Evolutionary conservation across 495 filamentous ascomycete species (phyloP).

Genomic region (Chaetomidium leptoderma): DNA sequence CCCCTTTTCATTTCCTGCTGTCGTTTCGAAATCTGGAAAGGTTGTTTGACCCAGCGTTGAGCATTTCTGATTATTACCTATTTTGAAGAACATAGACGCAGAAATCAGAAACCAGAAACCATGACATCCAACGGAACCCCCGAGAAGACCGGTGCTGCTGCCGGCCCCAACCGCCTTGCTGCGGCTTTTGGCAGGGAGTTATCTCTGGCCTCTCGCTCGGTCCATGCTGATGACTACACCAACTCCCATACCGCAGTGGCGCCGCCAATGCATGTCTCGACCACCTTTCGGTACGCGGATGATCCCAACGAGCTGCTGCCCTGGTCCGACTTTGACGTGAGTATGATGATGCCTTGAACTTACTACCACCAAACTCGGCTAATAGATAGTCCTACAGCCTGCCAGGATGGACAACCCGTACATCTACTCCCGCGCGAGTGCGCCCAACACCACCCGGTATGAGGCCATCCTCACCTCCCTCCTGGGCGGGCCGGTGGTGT

Average conservation of each 20-base stretch:
- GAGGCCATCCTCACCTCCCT: conserved; percentile 73
- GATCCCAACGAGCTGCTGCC: conserved; percentile 61
- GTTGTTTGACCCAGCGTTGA: neutral
- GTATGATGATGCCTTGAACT: conserved; percentile 8
- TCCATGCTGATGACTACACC: conserved; percentile 82
- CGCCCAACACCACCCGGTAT: conserved; percentile 76
- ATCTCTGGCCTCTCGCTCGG: conserved; percentile 62
- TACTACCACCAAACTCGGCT: neutral
- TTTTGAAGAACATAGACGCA: neutral
- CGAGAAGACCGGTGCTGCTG: conserved; percentile 8
- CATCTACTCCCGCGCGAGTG: conserved; percentile 74
- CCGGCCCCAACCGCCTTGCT: conserved; percentile 26
- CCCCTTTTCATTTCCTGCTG: neutral
- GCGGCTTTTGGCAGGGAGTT: conserved; percentile 33
- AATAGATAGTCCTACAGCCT: conserved; percentile 34
- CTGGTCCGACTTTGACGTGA: conserved; percentile 43
- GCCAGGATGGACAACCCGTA: conserved; percentile 43
- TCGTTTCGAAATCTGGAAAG: neutral
- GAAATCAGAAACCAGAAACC: neutral
- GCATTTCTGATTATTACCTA: neutral
- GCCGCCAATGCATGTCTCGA: conserved; percentile 79
- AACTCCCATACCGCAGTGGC: conserved; percentile 71
- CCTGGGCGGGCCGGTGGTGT: conserved; percentile 62
- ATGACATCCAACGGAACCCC: neutral
- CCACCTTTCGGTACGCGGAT: conserved; percentile 75